Evolutionary conservation across 2,329 filamentous ascomycete genomes (phyloP), one percentile per base, ranked within the genome.

Genomic region (Colletotrichum destructivum): DNA sequence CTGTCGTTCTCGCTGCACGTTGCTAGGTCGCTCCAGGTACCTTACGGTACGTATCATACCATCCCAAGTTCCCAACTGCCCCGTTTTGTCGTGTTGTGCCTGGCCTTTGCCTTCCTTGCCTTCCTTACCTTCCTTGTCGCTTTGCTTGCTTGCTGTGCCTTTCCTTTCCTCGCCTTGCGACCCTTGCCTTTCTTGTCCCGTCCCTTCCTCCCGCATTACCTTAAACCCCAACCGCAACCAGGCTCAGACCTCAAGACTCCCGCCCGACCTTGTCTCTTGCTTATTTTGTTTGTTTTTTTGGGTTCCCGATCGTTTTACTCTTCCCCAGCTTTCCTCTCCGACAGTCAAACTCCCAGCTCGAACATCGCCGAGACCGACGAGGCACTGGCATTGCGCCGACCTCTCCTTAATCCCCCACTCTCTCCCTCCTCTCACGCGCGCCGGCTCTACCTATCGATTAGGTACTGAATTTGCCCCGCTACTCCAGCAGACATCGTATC

Each of bases 171-270:
- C 59, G 60, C 69, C 65, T 55, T 60, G 66, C 54, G 40, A 72
- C 65, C 65, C 65, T 44, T 61, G 64, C 47, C 64, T 56, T 69
- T 49, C 69, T 64, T 72, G 65, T 72, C 46, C 69, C 65, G 69
- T 64, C 59, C 65, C 54, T 71, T 72, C 66, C 69, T 72, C 52
- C 69, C 69, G 69, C 56, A 63, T 60, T 64, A 72, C 65, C 69
- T 72, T 72, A 72, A 72, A 72, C 69, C 23, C 47, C 47, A 63
- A 54, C 60, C 9, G 23, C 54, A 31, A 60, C 59, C 65, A 63
- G 26, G 62, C 38, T 21, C 69, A 23, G 55, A 13, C 44, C 31
- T 35, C 31, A 35, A 35, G 31, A 35, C 31, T 35, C 8, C 21
- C 40, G 47, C 46, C 42, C 21, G 49, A 35, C 31, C 16, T 44